Percentiles rank a stretch among this genome's conserved stretches.
Conservation (phyloP, 1,139 yeast genomes). For the Magnusiomyces sp. region DNA sequence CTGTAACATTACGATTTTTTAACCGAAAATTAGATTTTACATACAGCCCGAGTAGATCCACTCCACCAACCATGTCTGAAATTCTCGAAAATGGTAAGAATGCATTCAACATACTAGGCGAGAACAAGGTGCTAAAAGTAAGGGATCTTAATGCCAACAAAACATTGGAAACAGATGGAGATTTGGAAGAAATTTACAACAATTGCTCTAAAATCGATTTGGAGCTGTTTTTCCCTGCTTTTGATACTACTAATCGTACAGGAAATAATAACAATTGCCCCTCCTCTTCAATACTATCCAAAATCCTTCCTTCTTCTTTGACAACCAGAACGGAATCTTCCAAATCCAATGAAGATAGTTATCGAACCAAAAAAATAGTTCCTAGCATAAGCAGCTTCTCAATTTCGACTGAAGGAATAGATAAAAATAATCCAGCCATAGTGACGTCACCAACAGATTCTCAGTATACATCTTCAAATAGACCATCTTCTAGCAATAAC, state of each 20-base stretch:
- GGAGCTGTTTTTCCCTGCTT: constrained; percentile 12
- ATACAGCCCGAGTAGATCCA: constrained; percentile 49
- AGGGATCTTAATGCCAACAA: constrained; percentile 21
- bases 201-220: constrained; percentile 10
- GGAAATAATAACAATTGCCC: too few relatives aligned
- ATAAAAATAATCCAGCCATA: too few relatives aligned
- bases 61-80: constrained; percentile 64
- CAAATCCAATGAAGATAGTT: too few relatives aligned
- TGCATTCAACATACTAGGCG: constrained; percentile 49
- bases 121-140: constrained; percentile 32
- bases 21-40: constrained; percentile 44
- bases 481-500: too few relatives aligned
- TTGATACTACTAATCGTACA: constrained; percentile 2
- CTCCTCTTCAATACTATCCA: too few relatives aligned
- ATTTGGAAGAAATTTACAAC: constrained; percentile 29
- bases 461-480: too few relatives aligned
- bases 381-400: too few relatives aligned
- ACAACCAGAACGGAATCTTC: too few relatives aligned
- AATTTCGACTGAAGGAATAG: too few relatives aligned
- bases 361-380: too few relatives aligned
- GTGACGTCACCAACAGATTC: too few relatives aligned
- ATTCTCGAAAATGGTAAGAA: constrained; percentile 59
- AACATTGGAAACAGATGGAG: constrained; percentile 25
- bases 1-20: constrained; percentile 40
- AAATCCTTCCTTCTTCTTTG: too few relatives aligned